Evolutionary conservation across 208 protist species (phyloP).

Genomic region (Acanthamoeba healyi): DNA sequence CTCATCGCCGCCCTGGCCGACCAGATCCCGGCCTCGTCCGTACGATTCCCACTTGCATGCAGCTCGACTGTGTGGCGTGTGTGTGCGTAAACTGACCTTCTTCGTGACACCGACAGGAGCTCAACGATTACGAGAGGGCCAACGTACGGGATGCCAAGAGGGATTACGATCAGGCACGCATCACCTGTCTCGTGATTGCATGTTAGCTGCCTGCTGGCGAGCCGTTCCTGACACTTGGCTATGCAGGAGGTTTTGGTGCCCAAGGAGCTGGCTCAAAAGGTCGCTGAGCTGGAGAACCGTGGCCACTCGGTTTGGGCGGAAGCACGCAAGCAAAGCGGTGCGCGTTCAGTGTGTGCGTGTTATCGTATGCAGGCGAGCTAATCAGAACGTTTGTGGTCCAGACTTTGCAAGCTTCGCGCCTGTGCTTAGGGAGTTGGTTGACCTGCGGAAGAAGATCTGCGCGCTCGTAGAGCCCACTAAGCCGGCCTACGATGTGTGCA

Average conservation of each 20-base stretch:
- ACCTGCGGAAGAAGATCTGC: slow-evolving; percentile 38
- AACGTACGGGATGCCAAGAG: slow-evolving; percentile 31
- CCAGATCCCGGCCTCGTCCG: not conserved
- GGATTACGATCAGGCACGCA: too few relatives aligned
- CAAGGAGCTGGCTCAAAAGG: slow-evolving; percentile 1
- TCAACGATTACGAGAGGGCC: slow-evolving; percentile 30
- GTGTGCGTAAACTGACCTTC: too few relatives aligned
- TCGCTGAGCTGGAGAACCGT: slow-evolving; percentile 31
- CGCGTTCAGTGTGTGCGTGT: not conserved
- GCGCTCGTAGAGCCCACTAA: not conserved
- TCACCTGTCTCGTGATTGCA: too few relatives aligned
- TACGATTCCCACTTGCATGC: too few relatives aligned
- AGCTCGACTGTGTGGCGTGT: too few relatives aligned
- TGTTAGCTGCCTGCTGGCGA: too few relatives aligned
- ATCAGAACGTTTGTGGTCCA: not conserved
- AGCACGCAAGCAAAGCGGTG: slow-evolving; percentile 32
- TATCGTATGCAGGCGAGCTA: too few relatives aligned
- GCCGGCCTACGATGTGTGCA: slow-evolving; percentile 38
- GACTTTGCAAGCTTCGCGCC: slow-evolving; percentile 52
- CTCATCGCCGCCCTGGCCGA: not conserved
- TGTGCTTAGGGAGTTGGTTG: slow-evolving; percentile 31
- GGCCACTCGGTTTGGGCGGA: slow-evolving; percentile 16
- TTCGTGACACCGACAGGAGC: too few relatives aligned
- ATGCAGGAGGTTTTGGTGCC: slow-evolving; percentile 28
- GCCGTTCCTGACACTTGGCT: too few relatives aligned